These are phyloP conservation scores for Pelargonium nanum DNA, from an alignment of 345 rosid species.

Conservation along the genomic window DNA sequence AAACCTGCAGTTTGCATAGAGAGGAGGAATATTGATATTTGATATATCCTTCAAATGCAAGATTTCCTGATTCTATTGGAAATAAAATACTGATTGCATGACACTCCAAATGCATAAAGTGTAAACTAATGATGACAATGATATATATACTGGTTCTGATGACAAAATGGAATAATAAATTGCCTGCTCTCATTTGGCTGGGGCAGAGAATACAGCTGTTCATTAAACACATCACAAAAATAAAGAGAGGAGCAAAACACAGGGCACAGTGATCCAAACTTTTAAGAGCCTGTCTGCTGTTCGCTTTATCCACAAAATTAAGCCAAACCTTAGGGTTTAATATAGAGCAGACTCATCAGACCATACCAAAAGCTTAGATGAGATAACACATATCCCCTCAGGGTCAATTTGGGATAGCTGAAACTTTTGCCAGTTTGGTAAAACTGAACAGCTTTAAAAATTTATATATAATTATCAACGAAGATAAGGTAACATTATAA, in stretches of 20 bases:
- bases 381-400: background rate
- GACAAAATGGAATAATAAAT: no score
- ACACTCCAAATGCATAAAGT: no score
- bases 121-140: no score
- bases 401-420: no score
- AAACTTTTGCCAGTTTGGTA: no score
- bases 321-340: background rate
- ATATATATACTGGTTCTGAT: no score
- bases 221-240: background rate
- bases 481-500: background rate
- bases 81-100: no score
- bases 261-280: background rate
- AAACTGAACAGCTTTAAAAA: no score
- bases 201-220: background rate
- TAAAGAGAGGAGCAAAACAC: background rate
- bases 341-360: background rate
- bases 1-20: constrained; percentile 6
- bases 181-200: no score
- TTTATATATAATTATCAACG: no score
- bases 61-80: background rate
- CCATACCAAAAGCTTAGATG: background rate
- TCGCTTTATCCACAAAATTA: background rate
- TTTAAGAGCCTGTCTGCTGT: background rate
- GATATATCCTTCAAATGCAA: background rate
- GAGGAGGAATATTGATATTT: background rate